Conservation (phyloP, 129 eudicot genomes). For the Erigeron canadensis region DNA sequence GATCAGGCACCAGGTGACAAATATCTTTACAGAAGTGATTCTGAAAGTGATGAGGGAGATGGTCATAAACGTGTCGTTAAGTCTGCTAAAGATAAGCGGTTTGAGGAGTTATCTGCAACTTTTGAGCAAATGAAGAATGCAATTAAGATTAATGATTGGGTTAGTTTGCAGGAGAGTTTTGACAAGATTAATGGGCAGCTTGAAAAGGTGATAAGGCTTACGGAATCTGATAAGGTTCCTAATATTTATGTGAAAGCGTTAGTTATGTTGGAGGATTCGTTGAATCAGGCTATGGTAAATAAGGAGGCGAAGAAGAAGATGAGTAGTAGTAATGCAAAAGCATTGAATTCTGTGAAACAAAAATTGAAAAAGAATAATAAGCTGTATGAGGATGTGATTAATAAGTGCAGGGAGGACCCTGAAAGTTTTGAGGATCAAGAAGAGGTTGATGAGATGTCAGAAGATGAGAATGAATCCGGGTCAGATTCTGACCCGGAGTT, state of each 20-base stretch:
- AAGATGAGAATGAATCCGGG: slow-evolving; percentile 44
- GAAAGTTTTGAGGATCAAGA: slow-evolving; percentile 56
- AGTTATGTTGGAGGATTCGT: slow-evolving; percentile 72
- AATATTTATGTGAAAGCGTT: slow-evolving; percentile 65
- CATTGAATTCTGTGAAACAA: slow-evolving; percentile 81
- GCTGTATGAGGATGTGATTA: slow-evolving; percentile 67
- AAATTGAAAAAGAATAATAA: slow-evolving; percentile 79
- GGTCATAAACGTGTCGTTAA: slow-evolving; percentile 55
- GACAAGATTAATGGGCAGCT: slow-evolving; percentile 78
- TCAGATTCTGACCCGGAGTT: slow-evolving; percentile 39
- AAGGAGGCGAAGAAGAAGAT: slow-evolving; percentile 88
- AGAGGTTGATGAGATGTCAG: slow-evolving; percentile 42
- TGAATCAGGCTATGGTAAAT: slow-evolving; percentile 69
- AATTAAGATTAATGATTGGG: slow-evolving; percentile 88
- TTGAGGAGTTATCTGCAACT: slow-evolving; percentile 65
- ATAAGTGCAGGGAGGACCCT: slow-evolving; percentile 68
- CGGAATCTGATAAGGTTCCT: slow-evolving; percentile 52
- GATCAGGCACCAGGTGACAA: slow-evolving; percentile 27
- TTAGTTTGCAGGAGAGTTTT: slow-evolving; percentile 70
- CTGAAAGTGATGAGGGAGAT: slow-evolving; percentile 60
- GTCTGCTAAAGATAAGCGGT: slow-evolving; percentile 72
- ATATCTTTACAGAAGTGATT: slow-evolving; percentile 36
- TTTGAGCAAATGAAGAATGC: slow-evolving; percentile 87
- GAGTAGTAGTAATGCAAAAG: slow-evolving; percentile 89
- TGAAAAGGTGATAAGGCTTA: slow-evolving; percentile 71